These are phyloP conservation scores for Cutaneotrichosporon cutaneum DNA, from an alignment of 1,284 basidiomycete genomes.

Conservation along the genomic window DNA sequence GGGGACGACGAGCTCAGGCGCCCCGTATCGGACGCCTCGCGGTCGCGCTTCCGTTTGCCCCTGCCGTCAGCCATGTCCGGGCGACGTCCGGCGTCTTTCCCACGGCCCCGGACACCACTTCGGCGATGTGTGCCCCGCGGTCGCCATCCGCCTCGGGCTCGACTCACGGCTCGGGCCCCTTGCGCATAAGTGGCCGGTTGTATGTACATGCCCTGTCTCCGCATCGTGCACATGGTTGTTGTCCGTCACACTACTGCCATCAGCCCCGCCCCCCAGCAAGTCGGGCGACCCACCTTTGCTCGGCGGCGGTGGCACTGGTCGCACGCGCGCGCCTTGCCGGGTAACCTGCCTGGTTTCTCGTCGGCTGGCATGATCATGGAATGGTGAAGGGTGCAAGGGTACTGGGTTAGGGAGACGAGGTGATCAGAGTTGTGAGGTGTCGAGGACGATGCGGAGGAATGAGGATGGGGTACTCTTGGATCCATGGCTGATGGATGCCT, in stretches of 20 bases:
- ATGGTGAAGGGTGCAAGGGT: too few relatives aligned
- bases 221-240: background rate
- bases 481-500: too few relatives aligned
- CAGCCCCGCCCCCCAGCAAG: background rate
- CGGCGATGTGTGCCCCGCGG: background rate
- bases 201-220: conserved; percentile 1
- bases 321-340: background rate
- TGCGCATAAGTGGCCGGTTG: background rate
- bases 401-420: background rate
- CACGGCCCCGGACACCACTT: background rate
- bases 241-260: background rate
- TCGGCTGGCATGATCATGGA: background rate
- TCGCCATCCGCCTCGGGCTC: background rate
- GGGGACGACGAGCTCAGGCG: background rate
- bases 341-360: background rate
- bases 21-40: background rate
- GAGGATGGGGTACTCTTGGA: too few relatives aligned
- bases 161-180: background rate
- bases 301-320: background rate
- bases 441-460: background rate
- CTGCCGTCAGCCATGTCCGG: background rate
- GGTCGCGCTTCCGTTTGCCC: background rate
- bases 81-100: background rate
- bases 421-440: background rate
- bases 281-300: background rate